Conservation (phyloP, 768 basidiomycete genomes). For the Tremella fuciformis region DNA sequence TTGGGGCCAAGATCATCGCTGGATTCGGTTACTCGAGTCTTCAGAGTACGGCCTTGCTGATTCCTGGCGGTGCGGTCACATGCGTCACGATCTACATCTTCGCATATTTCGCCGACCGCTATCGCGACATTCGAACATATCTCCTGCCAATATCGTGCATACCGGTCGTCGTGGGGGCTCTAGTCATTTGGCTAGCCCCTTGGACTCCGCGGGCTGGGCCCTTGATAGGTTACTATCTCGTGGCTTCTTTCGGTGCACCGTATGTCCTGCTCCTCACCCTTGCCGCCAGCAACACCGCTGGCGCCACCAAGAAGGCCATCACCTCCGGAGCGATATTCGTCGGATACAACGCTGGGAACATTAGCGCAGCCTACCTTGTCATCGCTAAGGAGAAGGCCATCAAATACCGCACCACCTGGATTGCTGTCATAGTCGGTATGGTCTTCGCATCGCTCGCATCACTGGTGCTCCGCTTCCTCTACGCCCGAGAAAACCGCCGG, state of each 20-base stretch:
- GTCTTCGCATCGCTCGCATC: slow-evolving; percentile 31
- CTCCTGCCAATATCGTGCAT: slow-evolving; percentile 48
- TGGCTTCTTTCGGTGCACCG: slow-evolving; percentile 50
- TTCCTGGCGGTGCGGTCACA: slow-evolving; percentile 53
- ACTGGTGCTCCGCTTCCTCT: slow-evolving; percentile 30
- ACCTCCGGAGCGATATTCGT: slow-evolving; percentile 46
- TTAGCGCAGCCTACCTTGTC: slow-evolving; percentile 35
- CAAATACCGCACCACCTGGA: slow-evolving; percentile 53
- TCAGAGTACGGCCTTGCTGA: slow-evolving; percentile 41
- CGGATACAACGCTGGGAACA: slow-evolving; percentile 50
- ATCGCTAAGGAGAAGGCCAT: slow-evolving; percentile 37
- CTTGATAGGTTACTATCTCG: slow-evolving; percentile 50
- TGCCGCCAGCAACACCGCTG: slow-evolving; percentile 48
- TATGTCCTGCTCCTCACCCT: slow-evolving; percentile 51
- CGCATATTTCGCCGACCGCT: slow-evolving; percentile 42
- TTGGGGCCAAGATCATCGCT: slow-evolving; percentile 52
- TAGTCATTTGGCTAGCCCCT: slow-evolving; percentile 45
- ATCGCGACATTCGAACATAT: slow-evolving; percentile 44
- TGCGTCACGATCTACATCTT: slow-evolving; percentile 49
- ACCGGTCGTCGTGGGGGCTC: slow-evolving; percentile 50
- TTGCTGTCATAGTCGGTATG: slow-evolving; percentile 50
- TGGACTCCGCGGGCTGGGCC: slow-evolving; percentile 50
- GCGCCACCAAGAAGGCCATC: slow-evolving; percentile 52
- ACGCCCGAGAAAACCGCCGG: slow-evolving; percentile 39
- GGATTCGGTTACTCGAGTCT: slow-evolving; percentile 51